phyloP scores from a whole-genome alignment of 2,329 filamentous ascomycete species.

The Stagonosporopsis rhizophila region DNA sequence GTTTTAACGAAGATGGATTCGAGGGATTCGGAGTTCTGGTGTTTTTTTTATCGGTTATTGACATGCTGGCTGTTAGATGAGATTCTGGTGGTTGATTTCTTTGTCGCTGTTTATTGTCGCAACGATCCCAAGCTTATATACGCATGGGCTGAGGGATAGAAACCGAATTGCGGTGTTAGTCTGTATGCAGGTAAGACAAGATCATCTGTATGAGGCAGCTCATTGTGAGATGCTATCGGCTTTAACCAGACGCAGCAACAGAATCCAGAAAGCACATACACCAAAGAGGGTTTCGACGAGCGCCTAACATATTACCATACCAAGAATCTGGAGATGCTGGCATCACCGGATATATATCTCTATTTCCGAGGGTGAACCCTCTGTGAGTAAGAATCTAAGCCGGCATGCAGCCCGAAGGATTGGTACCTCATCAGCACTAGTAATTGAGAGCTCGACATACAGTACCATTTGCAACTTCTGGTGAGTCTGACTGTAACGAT shows the following conservation, averaged over 20 bases:
- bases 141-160: too few relatives aligned
- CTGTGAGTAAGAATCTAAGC: background rate
- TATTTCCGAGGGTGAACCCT: too few relatives aligned
- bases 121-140: background rate
- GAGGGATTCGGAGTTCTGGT: slow-evolving; percentile 29
- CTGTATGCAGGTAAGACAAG: slow-evolving; percentile 7
- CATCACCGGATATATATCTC: too few relatives aligned
- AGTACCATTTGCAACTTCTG: background rate
- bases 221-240: background rate
- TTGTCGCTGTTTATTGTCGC: background rate
- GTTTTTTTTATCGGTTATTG: slow-evolving; percentile 24
- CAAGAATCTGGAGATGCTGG: too few relatives aligned
- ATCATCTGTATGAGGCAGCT: slow-evolving; percentile 2
- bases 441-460: background rate
- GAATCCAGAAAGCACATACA: too few relatives aligned
- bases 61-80: background rate
- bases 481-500: background rate
- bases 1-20: slow-evolving; percentile 35
- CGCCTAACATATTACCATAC: background rate
- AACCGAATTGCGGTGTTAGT: too few relatives aligned
- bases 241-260: background rate
- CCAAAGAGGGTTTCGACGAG: background rate
- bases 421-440: too few relatives aligned
- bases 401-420: too few relatives aligned
- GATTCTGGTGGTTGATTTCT: background rate